Base-by-base conservation (phyloP, 148 eudicot genomes). In the Silene latifolia region DNA sequence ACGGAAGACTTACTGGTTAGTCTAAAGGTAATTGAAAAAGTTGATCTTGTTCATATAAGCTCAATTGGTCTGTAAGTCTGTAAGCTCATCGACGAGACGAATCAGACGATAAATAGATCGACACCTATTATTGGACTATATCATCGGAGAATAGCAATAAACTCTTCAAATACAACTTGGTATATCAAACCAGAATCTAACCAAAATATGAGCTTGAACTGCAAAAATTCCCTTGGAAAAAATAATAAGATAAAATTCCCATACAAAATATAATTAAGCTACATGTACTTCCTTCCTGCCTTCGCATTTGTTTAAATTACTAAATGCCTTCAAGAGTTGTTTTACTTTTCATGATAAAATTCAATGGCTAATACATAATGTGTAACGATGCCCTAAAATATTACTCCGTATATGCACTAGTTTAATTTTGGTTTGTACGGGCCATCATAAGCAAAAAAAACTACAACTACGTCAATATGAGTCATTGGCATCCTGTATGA, bases 401-500 rank as follows among this genome's bases (percentile, higher is more conserved):
- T 51, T 51, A 3, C 56, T 51, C 18, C 17, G 18, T 51, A 51
- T 51, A 51, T 51, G 56, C 56, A 51, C 56, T 51, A 51, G 56
- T 4, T 51, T 11, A 2, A 18, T 51, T 13, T 51, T 51, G 17
- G 56, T 7, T 39, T 39, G 44, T 39, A 39, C 44, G 9, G 9
- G 44, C 44, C 44, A 39, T 39, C 44, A 39, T 39, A 12, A 4
- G 17, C 18, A 13, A 51, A 51, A 48, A 48, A 51, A 51, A 9
- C 5, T 3, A 51, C 56, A 67, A 67, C 24, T 67, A 67, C 13
- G 18, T 42, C 15, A 19, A 11, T 9, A 39, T 9, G 48, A 35
- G 48, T 39, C 21, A 17, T 12, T 66, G 21, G n/a, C 71, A 20
- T 67, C 25, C 8, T 77, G 80, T 69, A 86, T 85, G 20, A 85